These are phyloP conservation scores for Ehretia macrophylla DNA, from an alignment of 257 asterid genomes.

Conservation along the genomic window DNA sequence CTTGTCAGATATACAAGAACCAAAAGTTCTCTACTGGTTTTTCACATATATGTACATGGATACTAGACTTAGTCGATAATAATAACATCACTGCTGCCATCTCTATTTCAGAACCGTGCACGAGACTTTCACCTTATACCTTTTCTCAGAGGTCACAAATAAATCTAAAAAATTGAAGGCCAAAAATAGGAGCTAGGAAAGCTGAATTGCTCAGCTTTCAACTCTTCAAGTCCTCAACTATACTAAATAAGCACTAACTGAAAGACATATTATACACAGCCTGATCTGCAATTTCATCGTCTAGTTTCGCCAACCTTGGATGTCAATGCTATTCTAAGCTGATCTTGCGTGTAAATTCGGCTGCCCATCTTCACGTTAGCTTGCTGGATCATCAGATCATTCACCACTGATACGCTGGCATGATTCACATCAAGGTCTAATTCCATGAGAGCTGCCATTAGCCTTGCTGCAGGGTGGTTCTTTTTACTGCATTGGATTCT, in stretches of 20 bases:
- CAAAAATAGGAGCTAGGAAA: not conserved
- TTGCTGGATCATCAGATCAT: conserved; percentile 77
- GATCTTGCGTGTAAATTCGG: conserved; percentile 55
- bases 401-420: conserved; percentile 74
- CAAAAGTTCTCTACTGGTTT: conserved; percentile 2
- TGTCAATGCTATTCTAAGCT: conserved; percentile 58
- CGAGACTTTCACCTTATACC: too few species aligned
- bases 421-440: conserved; percentile 66
- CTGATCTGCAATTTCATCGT: conserved; percentile 7
- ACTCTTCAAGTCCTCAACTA: not conserved
- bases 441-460: conserved; percentile 69
- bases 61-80: too few species aligned
- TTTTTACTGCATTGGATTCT: conserved; percentile 61
- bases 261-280: not conserved
- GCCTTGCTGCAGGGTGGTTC: conserved; percentile 82
- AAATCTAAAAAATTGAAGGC: too few species aligned
- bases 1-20: not conserved
- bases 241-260: not conserved
- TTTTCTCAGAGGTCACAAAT: too few species aligned
- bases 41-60: not conserved
- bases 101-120: too few species aligned
- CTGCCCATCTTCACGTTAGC: conserved; percentile 78
- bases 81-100: too few species aligned
- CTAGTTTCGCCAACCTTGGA: conserved; percentile 40
- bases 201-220: not conserved